phyloP scores from a whole-genome alignment of 2,329 filamentous ascomycete species.

The Bipolaris victoriae region DNA sequence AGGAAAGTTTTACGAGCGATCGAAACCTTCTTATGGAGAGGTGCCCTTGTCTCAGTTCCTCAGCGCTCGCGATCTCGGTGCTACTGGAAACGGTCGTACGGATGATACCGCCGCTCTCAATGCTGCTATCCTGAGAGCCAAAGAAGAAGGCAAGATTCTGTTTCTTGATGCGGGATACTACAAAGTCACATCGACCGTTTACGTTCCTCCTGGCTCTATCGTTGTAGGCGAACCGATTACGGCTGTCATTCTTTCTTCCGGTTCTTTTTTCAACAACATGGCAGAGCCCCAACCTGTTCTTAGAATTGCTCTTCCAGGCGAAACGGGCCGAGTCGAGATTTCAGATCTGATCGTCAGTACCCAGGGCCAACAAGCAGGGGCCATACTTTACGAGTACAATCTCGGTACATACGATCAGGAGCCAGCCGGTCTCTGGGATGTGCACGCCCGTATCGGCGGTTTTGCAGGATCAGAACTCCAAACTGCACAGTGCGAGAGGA shows the following conservation, averaged over 20 bases:
- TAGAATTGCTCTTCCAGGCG: constrained; percentile 68
- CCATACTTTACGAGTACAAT: constrained; percentile 76
- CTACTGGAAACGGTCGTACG: constrained; percentile 80
- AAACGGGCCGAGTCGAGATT: constrained; percentile 71
- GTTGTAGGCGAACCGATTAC: constrained; percentile 87
- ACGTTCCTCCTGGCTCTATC: constrained; percentile 71
- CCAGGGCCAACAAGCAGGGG: constrained; percentile 69
- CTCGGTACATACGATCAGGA: constrained; percentile 61
- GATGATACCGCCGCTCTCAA: constrained; percentile 86
- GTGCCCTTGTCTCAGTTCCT: constrained; percentile 69
- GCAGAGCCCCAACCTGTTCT: constrained; percentile 67
- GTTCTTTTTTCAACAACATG: constrained; percentile 57
- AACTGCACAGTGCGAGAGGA: constrained; percentile 77
- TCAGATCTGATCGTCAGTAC: constrained; percentile 75
- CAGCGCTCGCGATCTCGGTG: constrained; percentile 53
- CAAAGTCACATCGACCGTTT: constrained; percentile 60
- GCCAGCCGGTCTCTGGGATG: constrained; percentile 80
- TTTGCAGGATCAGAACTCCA: constrained; percentile 79
- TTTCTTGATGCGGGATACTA: constrained; percentile 66
- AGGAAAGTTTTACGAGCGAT: constrained; percentile 58
- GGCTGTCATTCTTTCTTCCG: constrained; percentile 79
- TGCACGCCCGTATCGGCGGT: constrained; percentile 84
- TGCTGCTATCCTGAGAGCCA: constrained; percentile 69
- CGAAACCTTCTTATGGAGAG: constrained; percentile 56
- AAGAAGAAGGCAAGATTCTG: constrained; percentile 59